Evolutionary conservation across 225 moss, liverwort and hornwort species (phyloP).

Genomic region (Bryum argenteum): DNA sequence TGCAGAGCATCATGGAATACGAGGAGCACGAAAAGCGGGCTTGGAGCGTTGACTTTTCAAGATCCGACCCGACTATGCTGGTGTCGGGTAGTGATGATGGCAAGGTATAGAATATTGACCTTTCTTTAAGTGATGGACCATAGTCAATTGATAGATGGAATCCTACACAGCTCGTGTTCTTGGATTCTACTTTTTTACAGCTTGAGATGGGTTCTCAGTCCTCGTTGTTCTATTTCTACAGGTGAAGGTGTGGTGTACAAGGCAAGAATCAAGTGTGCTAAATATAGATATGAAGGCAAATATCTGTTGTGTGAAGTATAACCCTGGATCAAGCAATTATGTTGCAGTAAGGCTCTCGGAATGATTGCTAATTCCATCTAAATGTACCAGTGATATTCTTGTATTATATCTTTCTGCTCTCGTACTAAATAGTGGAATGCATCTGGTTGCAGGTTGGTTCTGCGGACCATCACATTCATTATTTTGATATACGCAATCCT

Average conservation of each 20-base stretch:
- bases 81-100: constrained; percentile 99
- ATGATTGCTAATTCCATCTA: constrained; percentile 2
- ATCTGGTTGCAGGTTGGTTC: constrained; percentile 78
- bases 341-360: constrained; percentile 67
- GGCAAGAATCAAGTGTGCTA: constrained; percentile 89
- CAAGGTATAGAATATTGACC: constrained; percentile 54
- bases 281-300: constrained; percentile 97
- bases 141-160: neutral
- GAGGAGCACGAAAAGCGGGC: constrained; percentile 99
- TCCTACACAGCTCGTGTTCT: neutral
- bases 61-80: constrained; percentile 81
- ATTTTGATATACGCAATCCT: constrained; percentile 80
- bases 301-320: constrained; percentile 98
- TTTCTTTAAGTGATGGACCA: neutral
- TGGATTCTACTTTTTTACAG: neutral
- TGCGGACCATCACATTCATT: constrained; percentile 93
- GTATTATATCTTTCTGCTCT: constrained; percentile 5
- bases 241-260: constrained; percentile 97
- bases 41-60: constrained; percentile 98
- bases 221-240: constrained; percentile 35
- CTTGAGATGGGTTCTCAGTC: constrained; percentile 6
- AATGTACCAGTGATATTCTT: neutral
- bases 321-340: constrained; percentile 85
- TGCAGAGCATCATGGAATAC: constrained; percentile 90
- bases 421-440: constrained; percentile 7